A percentile compares a stretch with the other conserved stretches of the same genome.
These are phyloP conservation scores for Lipomyces japonicus DNA, from an alignment of 805 yeast species.

Conservation along the genomic window DNA sequence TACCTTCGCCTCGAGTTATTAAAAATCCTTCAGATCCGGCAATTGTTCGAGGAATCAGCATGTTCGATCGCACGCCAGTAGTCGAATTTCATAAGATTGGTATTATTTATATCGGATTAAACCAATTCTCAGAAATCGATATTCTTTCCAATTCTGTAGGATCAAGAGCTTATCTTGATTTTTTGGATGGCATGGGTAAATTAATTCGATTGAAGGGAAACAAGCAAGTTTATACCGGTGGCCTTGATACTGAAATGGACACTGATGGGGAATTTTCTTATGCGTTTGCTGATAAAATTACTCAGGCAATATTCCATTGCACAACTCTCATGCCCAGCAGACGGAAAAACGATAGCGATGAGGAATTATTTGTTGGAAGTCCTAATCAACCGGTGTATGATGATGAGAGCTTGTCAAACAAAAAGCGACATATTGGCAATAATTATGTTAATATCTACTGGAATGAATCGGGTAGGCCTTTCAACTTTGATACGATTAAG, in stretches of 20 bases:
- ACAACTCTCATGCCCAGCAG: conserved; percentile 74
- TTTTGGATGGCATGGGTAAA: conserved; percentile 57
- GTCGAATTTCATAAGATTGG: conserved; percentile 79
- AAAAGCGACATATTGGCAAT: conserved; percentile 85
- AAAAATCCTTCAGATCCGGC: conserved; percentile 36
- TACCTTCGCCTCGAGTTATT: conserved; percentile 48
- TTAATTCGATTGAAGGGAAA: conserved; percentile 56
- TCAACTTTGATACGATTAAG: conserved; percentile 65
- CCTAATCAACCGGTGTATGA: conserved; percentile 8
- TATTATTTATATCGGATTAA: conserved; percentile 65
- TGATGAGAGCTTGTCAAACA: conserved; percentile 35
- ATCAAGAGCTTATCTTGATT: conserved; percentile 56
- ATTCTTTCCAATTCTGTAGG: conserved; percentile 63
- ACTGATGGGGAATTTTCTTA: conserved; percentile 73
- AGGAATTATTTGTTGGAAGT: neutral
- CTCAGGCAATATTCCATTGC: conserved; percentile 72
- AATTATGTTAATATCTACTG: conserved; percentile 75
- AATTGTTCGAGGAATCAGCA: conserved; percentile 50
- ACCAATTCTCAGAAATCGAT: conserved; percentile 60
- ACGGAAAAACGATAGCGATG: conserved; percentile 29
- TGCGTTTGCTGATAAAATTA: conserved; percentile 65
- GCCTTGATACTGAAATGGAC: conserved; percentile 66
- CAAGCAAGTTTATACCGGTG: conserved; percentile 63
- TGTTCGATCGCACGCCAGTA: conserved; percentile 71
- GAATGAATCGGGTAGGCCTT: conserved; percentile 63